Base-by-base conservation (phyloP, 768 basidiomycete genomes). In the Boletus fagicola region DNA sequence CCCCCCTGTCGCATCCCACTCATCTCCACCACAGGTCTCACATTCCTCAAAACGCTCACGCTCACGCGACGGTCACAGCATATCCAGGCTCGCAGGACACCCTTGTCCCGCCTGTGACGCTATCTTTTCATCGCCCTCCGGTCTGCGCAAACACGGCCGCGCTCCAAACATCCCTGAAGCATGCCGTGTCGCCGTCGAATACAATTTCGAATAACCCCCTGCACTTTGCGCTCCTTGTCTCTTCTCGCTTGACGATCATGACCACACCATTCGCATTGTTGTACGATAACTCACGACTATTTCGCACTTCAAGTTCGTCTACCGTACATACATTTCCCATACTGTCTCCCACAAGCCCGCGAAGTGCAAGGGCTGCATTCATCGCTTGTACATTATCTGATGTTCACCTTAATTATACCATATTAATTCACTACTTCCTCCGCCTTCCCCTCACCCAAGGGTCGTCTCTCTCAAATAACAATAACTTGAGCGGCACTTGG, bases 91-190 rank as follows among this genome's bases (percentile, higher is more conserved):
- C 46, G 74, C 77, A 38, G 78, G 78, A 49, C 83, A 85, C 66
- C 79, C 86, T 2, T 91, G 88, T 77, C 82, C 89, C 28, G 89
- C 88, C 10, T 91, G 88, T 67, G 88, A 91, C 65, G 76, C 83
- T 24, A 80, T 76, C 59, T 90, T 91, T 67, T 70, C 79, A 48
- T 80, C 84, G 11, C 78, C 70, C n/a, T 78, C 84, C 53, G 74
- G 78, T 63, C 79, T 91, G 13, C 79, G 79, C 51, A 80, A 80
- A 60, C 88, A 91, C 65, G 88, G 84, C 22, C 74, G 65, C 40
- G 74, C 78, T n/a, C 65, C 78, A 11, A 69, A 75, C 30, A 74
- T 77, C n/a, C 81, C 81, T 65, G 86, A 88, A 65, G 89, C 88
- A 8, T 91, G 89, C 65, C 81, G 79, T 56, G 80, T 80, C 51